A percentile compares a stretch with the other conserved stretches of the same genome.
Conservation (phyloP, 495 filamentous ascomycete genomes). For the Ramalina intermedia region DNA sequence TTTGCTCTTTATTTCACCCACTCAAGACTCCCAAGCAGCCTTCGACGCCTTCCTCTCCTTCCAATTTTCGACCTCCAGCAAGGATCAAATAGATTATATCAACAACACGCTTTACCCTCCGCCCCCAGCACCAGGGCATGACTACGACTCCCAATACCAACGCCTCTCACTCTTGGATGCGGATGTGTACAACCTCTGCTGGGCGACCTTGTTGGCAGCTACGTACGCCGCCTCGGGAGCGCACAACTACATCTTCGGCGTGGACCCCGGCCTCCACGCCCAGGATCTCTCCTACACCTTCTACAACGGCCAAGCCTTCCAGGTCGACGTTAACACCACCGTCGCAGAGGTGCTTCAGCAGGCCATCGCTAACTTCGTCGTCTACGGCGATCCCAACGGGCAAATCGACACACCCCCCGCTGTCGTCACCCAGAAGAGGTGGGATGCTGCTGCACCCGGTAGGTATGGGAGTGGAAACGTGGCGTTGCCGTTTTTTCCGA, state of each 20-base stretch:
- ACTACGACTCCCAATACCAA: conserved; percentile 7
- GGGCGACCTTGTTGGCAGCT: background rate
- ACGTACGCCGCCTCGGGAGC: conserved; percentile 2
- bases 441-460: no score
- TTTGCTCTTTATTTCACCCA: background rate
- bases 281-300: conserved; percentile 9
- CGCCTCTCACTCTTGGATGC: conserved; percentile 1
- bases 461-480: no score
- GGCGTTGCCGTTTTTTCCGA: no score
- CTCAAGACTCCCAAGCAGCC: background rate
- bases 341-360: background rate
- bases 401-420: no score
- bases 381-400: background rate
- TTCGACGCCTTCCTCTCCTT: conserved; percentile 2
- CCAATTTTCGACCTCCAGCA: background rate
- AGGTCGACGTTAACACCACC: background rate
- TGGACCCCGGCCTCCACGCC: conserved; percentile 7
- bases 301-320: conserved; percentile 2
- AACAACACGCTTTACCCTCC: conserved; percentile 7
- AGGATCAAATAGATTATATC: conserved; percentile 1
- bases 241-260: conserved; percentile 10
- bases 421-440: no score
- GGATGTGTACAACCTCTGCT: conserved; percentile 1
- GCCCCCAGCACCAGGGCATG: background rate
- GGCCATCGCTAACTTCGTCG: background rate